Evolutionary conservation across 1,284 basidiomycete species (phyloP).

Genomic region (Ustilago lituana): DNA sequence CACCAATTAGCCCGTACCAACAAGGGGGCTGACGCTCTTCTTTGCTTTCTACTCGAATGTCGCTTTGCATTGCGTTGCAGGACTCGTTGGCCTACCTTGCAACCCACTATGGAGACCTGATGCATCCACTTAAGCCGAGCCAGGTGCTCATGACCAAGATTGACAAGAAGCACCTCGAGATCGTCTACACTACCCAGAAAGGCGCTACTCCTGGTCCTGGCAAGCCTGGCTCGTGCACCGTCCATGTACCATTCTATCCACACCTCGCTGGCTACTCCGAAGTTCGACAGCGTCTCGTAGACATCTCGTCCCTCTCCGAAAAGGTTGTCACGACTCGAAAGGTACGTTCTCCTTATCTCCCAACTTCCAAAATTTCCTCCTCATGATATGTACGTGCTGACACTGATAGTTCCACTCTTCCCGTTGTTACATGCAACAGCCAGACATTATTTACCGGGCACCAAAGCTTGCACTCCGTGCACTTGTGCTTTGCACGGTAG

Average conservation of each 20-base stretch:
- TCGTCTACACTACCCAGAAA: slow-evolving; percentile 31
- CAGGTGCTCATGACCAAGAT: slow-evolving; percentile 48
- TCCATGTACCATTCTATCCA: slow-evolving; percentile 40
- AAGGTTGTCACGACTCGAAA: slow-evolving; percentile 44
- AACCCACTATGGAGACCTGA: slow-evolving; percentile 41
- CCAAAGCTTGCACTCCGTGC: slow-evolving; percentile 28
- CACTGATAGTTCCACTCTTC: no score
- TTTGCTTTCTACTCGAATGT: neutral
- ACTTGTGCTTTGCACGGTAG: slow-evolving; percentile 1
- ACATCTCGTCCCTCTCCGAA: slow-evolving; percentile 31
- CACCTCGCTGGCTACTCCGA: slow-evolving; percentile 36
- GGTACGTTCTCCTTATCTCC: slow-evolving; percentile 1
- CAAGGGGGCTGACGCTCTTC: no score
- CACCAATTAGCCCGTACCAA: no score
- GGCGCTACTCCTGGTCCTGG: slow-evolving; percentile 19
- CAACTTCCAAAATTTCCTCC: no score
- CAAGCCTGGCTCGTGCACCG: slow-evolving; percentile 18
- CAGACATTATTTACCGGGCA: slow-evolving; percentile 34
- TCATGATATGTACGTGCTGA: no score
- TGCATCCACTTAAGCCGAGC: slow-evolving; percentile 27
- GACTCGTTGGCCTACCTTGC: slow-evolving; percentile 49
- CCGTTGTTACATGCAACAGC: slow-evolving; percentile 1
- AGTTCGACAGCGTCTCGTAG: slow-evolving; percentile 37
- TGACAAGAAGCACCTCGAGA: slow-evolving; percentile 45
- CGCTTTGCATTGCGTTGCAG: slow-evolving; percentile 5